These are phyloP conservation scores for Raddia distichophylla DNA, from an alignment of 176 grass and related monocot species.

Conservation along the genomic window DNA sequence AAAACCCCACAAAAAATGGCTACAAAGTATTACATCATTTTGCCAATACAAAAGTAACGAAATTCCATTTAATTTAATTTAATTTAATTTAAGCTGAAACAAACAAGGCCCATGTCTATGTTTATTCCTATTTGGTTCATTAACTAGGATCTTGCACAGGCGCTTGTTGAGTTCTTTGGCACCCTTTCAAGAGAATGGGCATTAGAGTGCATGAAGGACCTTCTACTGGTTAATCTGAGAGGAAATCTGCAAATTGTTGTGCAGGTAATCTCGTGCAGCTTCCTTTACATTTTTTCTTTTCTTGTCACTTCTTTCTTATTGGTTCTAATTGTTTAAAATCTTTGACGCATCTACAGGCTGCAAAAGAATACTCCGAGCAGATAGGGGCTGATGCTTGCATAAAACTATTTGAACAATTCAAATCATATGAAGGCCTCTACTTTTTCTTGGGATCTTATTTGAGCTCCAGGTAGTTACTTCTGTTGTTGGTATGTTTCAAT, in stretches of 20 bases:
- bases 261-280: slow-evolving; percentile 55
- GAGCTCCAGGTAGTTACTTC: slow-evolving; percentile 80
- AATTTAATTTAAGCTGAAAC: neutral
- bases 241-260: slow-evolving; percentile 99
- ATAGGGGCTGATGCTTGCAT: slow-evolving; percentile 85
- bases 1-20: no score
- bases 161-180: slow-evolving; percentile 95
- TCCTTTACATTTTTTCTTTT: neutral
- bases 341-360: slow-evolving; percentile 48
- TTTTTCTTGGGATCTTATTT: slow-evolving; percentile 96
- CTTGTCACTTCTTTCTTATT: neutral
- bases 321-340: slow-evolving; percentile 24
- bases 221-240: slow-evolving; percentile 86
- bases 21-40: no score
- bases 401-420: slow-evolving; percentile 96
- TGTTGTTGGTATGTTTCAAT: slow-evolving; percentile 6
- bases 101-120: no score
- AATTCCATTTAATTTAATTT: no score
- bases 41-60: no score
- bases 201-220: slow-evolving; percentile 97
- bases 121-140: neutral
- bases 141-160: slow-evolving; percentile 48
- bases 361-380: slow-evolving; percentile 96
- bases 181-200: slow-evolving; percentile 95
- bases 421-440: slow-evolving; percentile 98